Percentiles rank a stretch among this genome's conserved stretches.
Conservation (phyloP, 805 yeast genomes). For the Starmerella riodocensis region DNA sequence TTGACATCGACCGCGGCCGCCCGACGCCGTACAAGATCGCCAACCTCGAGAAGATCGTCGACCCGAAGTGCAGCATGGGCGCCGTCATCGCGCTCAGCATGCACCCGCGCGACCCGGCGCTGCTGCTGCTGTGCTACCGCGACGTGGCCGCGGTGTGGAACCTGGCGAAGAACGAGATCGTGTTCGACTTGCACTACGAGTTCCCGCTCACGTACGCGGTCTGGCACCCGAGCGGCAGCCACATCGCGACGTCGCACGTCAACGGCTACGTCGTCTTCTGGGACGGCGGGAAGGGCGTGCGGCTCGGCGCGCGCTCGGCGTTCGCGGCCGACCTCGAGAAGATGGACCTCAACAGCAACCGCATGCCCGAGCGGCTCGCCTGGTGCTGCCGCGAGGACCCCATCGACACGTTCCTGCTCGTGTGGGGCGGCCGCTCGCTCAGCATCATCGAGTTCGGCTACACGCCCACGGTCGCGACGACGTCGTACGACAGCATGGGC, state of each 20-base stretch:
- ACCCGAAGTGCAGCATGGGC: slow-evolving; percentile 46
- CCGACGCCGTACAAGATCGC: slow-evolving; percentile 54
- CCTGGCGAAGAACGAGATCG: slow-evolving; percentile 40
- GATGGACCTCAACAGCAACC: slow-evolving; percentile 12
- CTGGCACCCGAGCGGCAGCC: slow-evolving; percentile 91
- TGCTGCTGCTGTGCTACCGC: slow-evolving; percentile 58
- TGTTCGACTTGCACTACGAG: slow-evolving; percentile 41
- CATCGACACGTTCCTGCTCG: slow-evolving; percentile 61
- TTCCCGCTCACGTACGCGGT: slow-evolving; percentile 45
- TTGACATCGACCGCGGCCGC: slow-evolving; percentile 66
- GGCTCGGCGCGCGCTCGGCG: slow-evolving; percentile 56
- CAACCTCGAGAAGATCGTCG: slow-evolving; percentile 47
- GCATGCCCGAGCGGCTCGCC: slow-evolving; percentile 26
- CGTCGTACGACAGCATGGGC: slow-evolving; percentile 75
- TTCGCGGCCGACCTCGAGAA: slow-evolving; percentile 18
- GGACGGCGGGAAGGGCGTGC: slow-evolving; percentile 72
- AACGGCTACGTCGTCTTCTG: slow-evolving; percentile 84
- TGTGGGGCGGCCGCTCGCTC: slow-evolving; percentile 21
- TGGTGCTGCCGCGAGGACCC: slow-evolving; percentile 80
- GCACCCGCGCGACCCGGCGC: slow-evolving; percentile 84
- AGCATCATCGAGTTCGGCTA: slow-evolving; percentile 57
- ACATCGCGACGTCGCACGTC: slow-evolving; percentile 60
- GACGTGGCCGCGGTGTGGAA: slow-evolving; percentile 59
- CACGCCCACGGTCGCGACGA: slow-evolving; percentile 64
- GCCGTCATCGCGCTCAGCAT: slow-evolving; percentile 57